Base-by-base conservation (phyloP, 257 asterid species). In the Pogostemon cablin region DNA sequence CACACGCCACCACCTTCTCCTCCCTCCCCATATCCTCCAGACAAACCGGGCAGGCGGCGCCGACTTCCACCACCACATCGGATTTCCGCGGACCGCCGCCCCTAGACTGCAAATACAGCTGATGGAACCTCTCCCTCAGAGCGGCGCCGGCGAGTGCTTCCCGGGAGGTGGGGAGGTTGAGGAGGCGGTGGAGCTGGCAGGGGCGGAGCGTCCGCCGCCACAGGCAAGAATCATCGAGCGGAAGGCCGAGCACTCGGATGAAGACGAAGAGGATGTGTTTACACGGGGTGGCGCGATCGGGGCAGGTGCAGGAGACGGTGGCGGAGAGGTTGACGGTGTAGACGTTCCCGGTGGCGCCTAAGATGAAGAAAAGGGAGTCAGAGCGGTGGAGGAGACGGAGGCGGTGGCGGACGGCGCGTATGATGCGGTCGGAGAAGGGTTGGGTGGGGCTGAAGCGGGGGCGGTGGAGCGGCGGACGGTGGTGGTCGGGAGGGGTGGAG, bases 301-400 rank as follows among this genome's bases (percentile, higher is more conserved):
- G 99, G 83, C 96, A 93, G 9, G 93, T 85, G 86, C 98, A 93
- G 0, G 89, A 78, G 1, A 84, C 82, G 49, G 86, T 9, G 76
- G 84, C 63, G 66, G 97, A 85, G 83, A 93, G 17, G 79, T 55
- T 84, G 48, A 91, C 97, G 3, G 96, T 84, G 88, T 93, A 93
- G 41, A 90, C 98, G 74, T 93, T 93, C 0, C 96, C 96, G 40
- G 98, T 90, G 62, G 92, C 93, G 50, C 97, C 98, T 57, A 93
- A 81, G 62, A 93, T 44, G 78, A 86, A 90, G 86, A 93, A 93
- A 20, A 70, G 75, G 52, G 96, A 63, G 74, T 83, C 96, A n/a
- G 80, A 61, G 64, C 89, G 87, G 91, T 87, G 96, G 84, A 93
- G 96, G 86, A 93, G 98, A 54, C 83, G 87, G 75, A 93, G 90